Evolutionary conservation across 169 alveolate species (phyloP), one percentile per base, ranked within the genome.

Genomic region (Cardiosporidium cionae): DNA sequence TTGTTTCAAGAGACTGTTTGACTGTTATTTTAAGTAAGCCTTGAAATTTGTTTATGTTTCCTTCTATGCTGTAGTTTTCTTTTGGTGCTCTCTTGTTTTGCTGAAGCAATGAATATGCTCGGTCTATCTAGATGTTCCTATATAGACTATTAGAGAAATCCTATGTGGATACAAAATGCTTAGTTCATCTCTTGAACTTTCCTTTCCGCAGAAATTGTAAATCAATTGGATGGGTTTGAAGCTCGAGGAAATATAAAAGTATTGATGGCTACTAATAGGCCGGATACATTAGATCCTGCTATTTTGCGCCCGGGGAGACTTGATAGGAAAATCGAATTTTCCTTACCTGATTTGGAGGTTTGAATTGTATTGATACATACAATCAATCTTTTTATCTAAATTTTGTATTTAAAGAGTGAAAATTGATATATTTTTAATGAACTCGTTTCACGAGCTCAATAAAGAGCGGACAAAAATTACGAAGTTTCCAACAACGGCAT

Each of bases 261-360:
- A n/a, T 94, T 97, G 66, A 96, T 96, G 99, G 99, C 99, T 0
- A 98, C 99, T 0, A 98, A 98, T 86, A 88, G 99, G 71, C 98
- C 99, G 3, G 99, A 98, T 85, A 96, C 98, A 28, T 87, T 97
- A 62, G 99, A 97, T 82, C 98, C 99, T 27, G 99, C 99, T 27
- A 88, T 97, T 65, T 89, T 95, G 6, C 88, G 99, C 71, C 99
- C 99, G 0, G 99, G 99, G 29, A 93, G 99, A 77, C 89, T 97
- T 65, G 99, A 97, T 86, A 87, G 99, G 70, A 95, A 95, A 81
- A 94, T 97, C 53, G 99, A 97, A 80, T 96, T 96, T 78, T 95
- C 96, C 25, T 89, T 97, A 32, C 99, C 99, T 22, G 99, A 96
- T 83, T 87, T 96, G 65, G 72, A 16, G 27, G 9, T 70, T 9